These are phyloP conservation scores for Magnolia officinalis DNA, from an alignment of 164 flowering plant genomes.

Conservation along the genomic window DNA sequence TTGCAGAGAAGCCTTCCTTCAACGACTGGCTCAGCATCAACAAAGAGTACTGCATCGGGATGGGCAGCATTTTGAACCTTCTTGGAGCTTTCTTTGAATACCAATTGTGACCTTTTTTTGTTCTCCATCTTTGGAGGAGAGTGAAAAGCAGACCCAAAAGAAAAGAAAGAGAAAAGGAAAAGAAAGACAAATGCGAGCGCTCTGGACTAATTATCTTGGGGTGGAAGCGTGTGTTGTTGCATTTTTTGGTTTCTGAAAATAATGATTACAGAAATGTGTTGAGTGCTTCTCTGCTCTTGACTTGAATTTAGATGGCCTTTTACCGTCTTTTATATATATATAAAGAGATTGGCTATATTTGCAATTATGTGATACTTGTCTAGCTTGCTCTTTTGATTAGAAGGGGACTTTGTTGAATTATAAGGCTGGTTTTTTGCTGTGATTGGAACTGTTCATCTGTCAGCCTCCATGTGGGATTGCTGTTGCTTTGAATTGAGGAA, in stretches of 20 bases:
- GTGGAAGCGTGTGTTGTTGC: not conserved
- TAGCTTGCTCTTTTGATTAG: no score
- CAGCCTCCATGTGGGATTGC: no score
- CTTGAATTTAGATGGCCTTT: constrained; percentile 12
- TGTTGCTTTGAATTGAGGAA: no score
- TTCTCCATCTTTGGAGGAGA: constrained; percentile 1
- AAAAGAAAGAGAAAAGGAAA: not conserved
- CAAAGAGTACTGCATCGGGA: constrained; percentile 67
- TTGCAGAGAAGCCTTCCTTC: constrained; percentile 82
- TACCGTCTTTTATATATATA: not conserved
- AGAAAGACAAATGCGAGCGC: not conserved
- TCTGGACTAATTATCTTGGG: not conserved
- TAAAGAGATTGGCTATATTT: not conserved
- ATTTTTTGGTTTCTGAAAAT: constrained; percentile 1
- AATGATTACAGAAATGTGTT: constrained; percentile 10
- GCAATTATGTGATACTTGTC: not conserved
- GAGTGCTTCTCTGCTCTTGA: constrained; percentile 1
- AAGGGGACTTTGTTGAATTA: no score
- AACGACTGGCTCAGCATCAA: constrained; percentile 49
- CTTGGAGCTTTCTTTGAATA: constrained; percentile 1
- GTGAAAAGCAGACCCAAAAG: not conserved
- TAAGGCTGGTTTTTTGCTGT: no score
- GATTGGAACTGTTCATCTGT: no score
- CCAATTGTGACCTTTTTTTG: constrained; percentile 20
- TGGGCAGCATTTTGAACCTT: constrained; percentile 87